These are phyloP conservation scores for Calonectria leucothoes DNA, from an alignment of 2,329 filamentous ascomycete genomes.

Conservation along the genomic window DNA sequence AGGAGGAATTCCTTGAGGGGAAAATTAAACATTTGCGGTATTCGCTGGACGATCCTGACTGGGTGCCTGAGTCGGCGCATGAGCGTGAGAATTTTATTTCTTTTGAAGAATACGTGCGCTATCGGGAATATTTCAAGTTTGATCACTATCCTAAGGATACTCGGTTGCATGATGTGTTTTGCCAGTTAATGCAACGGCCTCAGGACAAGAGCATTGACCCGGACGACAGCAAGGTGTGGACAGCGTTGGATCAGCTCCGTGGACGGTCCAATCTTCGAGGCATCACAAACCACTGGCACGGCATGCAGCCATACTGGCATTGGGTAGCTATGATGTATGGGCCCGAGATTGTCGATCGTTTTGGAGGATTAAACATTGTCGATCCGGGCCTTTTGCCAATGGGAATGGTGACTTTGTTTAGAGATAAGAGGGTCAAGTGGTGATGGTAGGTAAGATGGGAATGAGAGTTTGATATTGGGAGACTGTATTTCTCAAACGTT, in stretches of 20 bases:
- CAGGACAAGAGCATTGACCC: conserved; percentile 39
- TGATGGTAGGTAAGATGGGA: no score
- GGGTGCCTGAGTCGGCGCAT: conserved; percentile 43
- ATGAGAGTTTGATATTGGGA: not conserved
- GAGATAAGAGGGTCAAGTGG: conserved; percentile 58
- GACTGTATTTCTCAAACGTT: not conserved
- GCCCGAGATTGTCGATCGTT: conserved; percentile 55
- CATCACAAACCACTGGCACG: conserved; percentile 41
- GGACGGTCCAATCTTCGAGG: conserved; percentile 30
- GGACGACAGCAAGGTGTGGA: conserved; percentile 38
- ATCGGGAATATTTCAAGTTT: conserved; percentile 55
- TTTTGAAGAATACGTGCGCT: conserved; percentile 56
- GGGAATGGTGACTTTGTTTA: conserved; percentile 59
- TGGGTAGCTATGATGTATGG: conserved; percentile 61
- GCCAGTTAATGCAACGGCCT: conserved; percentile 49
- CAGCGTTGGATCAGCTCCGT: conserved; percentile 36
- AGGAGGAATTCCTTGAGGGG: conserved; percentile 49
- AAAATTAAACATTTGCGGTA: conserved; percentile 14
- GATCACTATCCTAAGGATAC: conserved; percentile 17
- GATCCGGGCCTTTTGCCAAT: conserved; percentile 58
- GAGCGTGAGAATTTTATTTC: conserved; percentile 55
- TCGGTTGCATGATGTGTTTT: conserved; percentile 49
- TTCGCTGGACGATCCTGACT: conserved; percentile 36
- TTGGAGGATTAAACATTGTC: conserved; percentile 58
- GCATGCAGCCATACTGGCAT: conserved; percentile 57